A percentile compares a stretch with the other conserved stretches of the same genome.
Conservation (phyloP, 139 green algal species). For the Deuterostichococcus epilithicus region DNA sequence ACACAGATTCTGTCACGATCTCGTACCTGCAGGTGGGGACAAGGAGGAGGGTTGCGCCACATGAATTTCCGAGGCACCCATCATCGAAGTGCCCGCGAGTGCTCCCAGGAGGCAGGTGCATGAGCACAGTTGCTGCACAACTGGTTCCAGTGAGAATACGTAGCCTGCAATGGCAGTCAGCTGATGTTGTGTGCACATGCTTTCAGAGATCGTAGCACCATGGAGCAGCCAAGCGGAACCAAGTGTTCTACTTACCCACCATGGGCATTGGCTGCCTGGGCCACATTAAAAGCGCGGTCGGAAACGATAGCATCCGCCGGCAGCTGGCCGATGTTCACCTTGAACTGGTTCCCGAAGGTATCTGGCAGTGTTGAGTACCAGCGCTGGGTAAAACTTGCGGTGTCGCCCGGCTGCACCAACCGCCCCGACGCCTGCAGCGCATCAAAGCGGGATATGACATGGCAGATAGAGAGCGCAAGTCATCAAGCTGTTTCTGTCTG, state of each 20-base stretch:
- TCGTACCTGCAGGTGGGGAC: not conserved
- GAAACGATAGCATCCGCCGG: constrained; percentile 28
- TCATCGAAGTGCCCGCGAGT: no score
- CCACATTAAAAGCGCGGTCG: constrained; percentile 18
- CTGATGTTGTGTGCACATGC: not conserved
- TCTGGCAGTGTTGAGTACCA: constrained; percentile 34
- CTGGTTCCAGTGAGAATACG: no score
- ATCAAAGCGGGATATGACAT: no score
- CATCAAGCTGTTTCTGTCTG: no score
- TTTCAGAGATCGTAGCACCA: no score
- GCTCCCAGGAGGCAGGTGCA: no score
- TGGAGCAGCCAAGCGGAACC: not conserved
- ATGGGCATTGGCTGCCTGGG: constrained; percentile 7
- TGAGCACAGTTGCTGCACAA: no score
- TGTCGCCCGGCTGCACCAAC: constrained; percentile 2
- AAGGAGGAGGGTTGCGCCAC: no score
- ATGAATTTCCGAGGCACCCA: no score
- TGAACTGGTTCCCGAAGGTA: constrained; percentile 25
- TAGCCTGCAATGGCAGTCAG: not conserved
- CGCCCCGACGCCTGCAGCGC: not conserved
- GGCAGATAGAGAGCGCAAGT: no score
- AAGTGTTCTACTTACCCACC: constrained; percentile 6
- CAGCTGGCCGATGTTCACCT: constrained; percentile 25
- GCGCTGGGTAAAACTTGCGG: constrained; percentile 12
- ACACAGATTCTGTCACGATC: not conserved